Evolutionary conservation across 768 basidiomycete species (phyloP).

Genomic region (Heimioporus sp.): DNA sequence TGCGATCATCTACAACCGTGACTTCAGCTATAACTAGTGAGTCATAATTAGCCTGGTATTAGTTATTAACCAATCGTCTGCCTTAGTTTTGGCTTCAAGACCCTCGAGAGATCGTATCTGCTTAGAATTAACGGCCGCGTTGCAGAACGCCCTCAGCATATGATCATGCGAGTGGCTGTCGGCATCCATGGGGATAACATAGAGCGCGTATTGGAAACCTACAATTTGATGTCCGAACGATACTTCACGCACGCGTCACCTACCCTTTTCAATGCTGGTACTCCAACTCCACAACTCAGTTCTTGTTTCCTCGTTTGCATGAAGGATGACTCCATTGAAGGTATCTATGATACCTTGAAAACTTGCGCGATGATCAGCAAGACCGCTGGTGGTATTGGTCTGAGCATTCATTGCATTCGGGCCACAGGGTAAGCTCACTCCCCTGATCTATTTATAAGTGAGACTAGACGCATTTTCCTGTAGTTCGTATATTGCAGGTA

Average conservation of each 20-base stretch:
- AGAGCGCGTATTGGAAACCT: slow-evolving; percentile 87
- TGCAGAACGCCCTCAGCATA: slow-evolving; percentile 96
- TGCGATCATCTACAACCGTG: slow-evolving; percentile 96
- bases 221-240: slow-evolving; percentile 95
- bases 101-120: slow-evolving; percentile 95
- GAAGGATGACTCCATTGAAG: slow-evolving; percentile 99
- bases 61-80: neutral
- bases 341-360: slow-evolving; percentile 98
- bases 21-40: slow-evolving; percentile 95
- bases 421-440: slow-evolving; percentile 75
- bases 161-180: slow-evolving; percentile 99
- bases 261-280: slow-evolving; percentile 97
- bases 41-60: slow-evolving; percentile 25
- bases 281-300: slow-evolving; percentile 90
- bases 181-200: slow-evolving; percentile 92
- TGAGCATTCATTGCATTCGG: slow-evolving; percentile 94
- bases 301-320: slow-evolving; percentile 98
- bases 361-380: slow-evolving; percentile 99
- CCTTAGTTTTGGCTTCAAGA: slow-evolving; percentile 96
- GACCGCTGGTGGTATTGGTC: slow-evolving; percentile 96
- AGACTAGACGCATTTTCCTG: slow-evolving; percentile 1
- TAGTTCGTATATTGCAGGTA: slow-evolving; percentile 97
- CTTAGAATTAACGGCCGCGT: slow-evolving; percentile 92
- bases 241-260: slow-evolving; percentile 99
- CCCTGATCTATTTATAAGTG: neutral